Percentiles rank a stretch among this genome's conserved stretches.
Conservation (phyloP, 768 basidiomycete species). For the Psilocybe subaeruginosa region DNA sequence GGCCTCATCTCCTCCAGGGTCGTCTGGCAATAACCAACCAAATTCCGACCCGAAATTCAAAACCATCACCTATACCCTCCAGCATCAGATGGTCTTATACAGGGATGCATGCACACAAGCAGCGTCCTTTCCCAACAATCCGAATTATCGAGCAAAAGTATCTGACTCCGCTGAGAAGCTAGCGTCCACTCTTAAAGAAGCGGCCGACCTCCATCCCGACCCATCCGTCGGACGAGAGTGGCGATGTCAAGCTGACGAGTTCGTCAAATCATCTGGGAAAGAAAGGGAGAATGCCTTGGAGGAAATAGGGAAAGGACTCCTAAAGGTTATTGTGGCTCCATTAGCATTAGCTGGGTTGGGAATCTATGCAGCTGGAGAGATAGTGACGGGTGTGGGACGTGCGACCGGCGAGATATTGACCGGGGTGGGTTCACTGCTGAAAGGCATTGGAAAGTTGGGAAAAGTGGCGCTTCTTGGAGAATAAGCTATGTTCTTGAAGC, state of each 20-base stretch:
- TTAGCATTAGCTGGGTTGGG: slow-evolving; percentile 6
- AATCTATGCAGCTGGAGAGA: slow-evolving; percentile 4
- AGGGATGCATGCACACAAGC: not conserved
- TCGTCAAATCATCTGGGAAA: not conserved
- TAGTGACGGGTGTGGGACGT: not conserved
- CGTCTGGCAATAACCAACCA: not conserved
- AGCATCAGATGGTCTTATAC: not conserved
- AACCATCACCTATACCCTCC: not conserved
- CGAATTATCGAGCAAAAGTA: not conserved
- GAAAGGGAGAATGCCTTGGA: not conserved
- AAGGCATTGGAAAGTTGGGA: slow-evolving; percentile 11
- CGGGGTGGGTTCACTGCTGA: not conserved
- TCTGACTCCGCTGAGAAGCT: not conserved
- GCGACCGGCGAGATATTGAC: not conserved
- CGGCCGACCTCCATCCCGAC: not conserved
- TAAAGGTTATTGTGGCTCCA: not conserved
- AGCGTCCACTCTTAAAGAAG: not conserved
- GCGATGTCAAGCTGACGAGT: not conserved
- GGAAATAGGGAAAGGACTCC: slow-evolving; percentile 1
- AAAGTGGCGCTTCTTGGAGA: not conserved
- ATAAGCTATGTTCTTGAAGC: not conserved
- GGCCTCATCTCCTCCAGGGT: not conserved
- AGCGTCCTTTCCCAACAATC: not conserved
- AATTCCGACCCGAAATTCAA: not conserved
- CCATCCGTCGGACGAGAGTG: not conserved